Evolutionary conservation across 768 basidiomycete genomes (phyloP), one percentile per base, ranked within the genome.

Genomic region (Tremella yokohamensis): DNA sequence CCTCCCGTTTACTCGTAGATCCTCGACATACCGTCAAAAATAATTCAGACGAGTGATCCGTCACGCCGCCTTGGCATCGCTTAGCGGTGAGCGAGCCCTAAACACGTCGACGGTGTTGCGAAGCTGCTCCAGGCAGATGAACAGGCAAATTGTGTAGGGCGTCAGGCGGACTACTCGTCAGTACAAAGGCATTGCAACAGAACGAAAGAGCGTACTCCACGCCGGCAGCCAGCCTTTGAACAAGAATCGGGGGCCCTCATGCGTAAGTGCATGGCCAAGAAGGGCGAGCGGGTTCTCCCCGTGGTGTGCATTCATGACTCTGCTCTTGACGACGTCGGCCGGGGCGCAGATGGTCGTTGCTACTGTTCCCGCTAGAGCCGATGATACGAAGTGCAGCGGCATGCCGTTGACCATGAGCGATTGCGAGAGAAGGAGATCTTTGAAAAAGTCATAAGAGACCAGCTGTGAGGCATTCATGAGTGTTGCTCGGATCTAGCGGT

Each of bases 201-300:
- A 16, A 18, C 11, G 42, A 22, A 45, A 45, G 22, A 45, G 4
- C 29, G 67, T 56, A 76, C 74, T 69, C 71, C 75, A 76, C 34
- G 75, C 75, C 9, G 75, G 73, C 37, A 73, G 56, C 75, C 75
- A 76, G 37, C 75, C 75, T 40, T 68, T 71, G 64, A 76, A 74
- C 34, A 76, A 53, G 64, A 76, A 73, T 22, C 68, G 55, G n/a
- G 72, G 65, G 20, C 75, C 72, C 53, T 73, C 71, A 15, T 45
- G 22, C 40, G 60, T 64, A 40, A 73, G 40, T 40, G 61, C 64
- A 45, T 68, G 54, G 45, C 53, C 60, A 12, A 74, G 45, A n/a
- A 69, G 40, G 0, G 26, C 42, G 13, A 74, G 54, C 1, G 63
- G 59, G 22, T 68, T 61, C 50, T 56, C 52, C 15, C 64, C 63